These are phyloP conservation scores for Ophiostoma populinum DNA, from an alignment of 2,329 filamentous ascomycete species.

Conservation along the genomic window DNA sequence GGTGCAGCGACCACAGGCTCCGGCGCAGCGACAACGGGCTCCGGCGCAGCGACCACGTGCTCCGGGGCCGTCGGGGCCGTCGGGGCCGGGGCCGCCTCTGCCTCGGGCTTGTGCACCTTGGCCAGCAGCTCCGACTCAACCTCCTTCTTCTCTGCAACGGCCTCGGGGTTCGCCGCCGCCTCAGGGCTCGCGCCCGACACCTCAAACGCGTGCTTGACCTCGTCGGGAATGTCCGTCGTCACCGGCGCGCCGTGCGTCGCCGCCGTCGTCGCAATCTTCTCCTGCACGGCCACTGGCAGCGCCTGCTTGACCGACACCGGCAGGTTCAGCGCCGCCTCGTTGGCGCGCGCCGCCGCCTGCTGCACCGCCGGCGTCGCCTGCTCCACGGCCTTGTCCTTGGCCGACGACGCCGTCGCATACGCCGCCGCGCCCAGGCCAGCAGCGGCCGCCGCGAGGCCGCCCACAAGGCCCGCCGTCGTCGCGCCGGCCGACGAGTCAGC, in stretches of 20 bases:
- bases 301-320: slow-evolving; percentile 35
- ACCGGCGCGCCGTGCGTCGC: slow-evolving; percentile 24
- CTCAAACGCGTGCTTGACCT: slow-evolving; percentile 39
- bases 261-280: slow-evolving; percentile 25
- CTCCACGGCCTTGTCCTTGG: slow-evolving; percentile 24
- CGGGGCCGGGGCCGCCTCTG: slow-evolving; percentile 2
- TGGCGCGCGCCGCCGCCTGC: slow-evolving; percentile 14
- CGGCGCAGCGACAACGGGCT: slow-evolving; percentile 13
- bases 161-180: slow-evolving; percentile 49
- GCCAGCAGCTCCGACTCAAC: slow-evolving; percentile 59
- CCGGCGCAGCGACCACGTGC: slow-evolving; percentile 13
- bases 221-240: slow-evolving; percentile 33
- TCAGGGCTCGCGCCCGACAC: slow-evolving; percentile 48
- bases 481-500: slow-evolving; percentile 21
- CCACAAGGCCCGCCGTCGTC: slow-evolving; percentile 5
- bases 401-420: slow-evolving; percentile 15
- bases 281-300: slow-evolving; percentile 32
- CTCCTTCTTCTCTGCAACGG: slow-evolving; percentile 57
- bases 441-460: slow-evolving; percentile 19
- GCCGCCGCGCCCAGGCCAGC: slow-evolving; percentile 19
- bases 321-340: slow-evolving; percentile 27
- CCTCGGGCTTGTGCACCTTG: slow-evolving; percentile 25
- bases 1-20: background rate
- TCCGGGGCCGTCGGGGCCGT: slow-evolving; percentile 19
- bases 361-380: slow-evolving; percentile 12